A percentile compares a stretch with the other conserved stretches of the same genome.
These are phyloP conservation scores for Escovopsis sp. DNA, from an alignment of 2,329 filamentous ascomycete species.

Conservation along the genomic window DNA sequence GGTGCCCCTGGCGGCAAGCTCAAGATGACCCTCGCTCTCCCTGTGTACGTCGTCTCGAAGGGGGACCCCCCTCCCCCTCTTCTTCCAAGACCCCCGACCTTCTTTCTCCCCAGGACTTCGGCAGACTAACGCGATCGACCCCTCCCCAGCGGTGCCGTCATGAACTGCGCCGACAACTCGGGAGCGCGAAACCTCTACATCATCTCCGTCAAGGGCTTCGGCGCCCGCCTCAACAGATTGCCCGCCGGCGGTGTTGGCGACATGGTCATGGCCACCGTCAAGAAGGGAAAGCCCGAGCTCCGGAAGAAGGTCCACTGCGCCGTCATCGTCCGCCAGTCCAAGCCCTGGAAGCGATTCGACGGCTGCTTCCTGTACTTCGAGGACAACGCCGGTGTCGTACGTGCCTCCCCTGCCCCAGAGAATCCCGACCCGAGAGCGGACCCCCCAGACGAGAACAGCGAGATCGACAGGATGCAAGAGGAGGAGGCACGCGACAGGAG, in stretches of 20 bases:
- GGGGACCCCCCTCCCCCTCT: too few species aligned
- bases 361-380: constrained; percentile 99
- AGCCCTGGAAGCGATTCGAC: constrained; percentile 97
- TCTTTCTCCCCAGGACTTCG: constrained; percentile 4
- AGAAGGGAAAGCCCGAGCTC: constrained; percentile 99
- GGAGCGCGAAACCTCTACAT: constrained; percentile 98
- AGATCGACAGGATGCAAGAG: too few species aligned
- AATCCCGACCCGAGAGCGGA: too few species aligned
- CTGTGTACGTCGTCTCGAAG: constrained; percentile 64
- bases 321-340: constrained; percentile 96
- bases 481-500: too few species aligned
- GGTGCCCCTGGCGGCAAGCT: constrained; percentile 99
- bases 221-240: constrained; percentile 92
- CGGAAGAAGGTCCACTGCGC: constrained; percentile 99
- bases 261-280: constrained; percentile 99
- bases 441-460: too few species aligned
- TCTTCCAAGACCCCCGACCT: too few species aligned
- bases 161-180: constrained; percentile 99
- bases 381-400: constrained; percentile 98
- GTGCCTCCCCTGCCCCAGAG: constrained; percentile 27
- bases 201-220: constrained; percentile 98
- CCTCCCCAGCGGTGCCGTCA: constrained; percentile 71
- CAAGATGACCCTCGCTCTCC: constrained; percentile 99
- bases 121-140: constrained; percentile 7
- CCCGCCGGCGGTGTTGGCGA: constrained; percentile 95